Evolutionary conservation across 345 rosid species (phyloP).

Genomic region (Gynandropsis gynandra): DNA sequence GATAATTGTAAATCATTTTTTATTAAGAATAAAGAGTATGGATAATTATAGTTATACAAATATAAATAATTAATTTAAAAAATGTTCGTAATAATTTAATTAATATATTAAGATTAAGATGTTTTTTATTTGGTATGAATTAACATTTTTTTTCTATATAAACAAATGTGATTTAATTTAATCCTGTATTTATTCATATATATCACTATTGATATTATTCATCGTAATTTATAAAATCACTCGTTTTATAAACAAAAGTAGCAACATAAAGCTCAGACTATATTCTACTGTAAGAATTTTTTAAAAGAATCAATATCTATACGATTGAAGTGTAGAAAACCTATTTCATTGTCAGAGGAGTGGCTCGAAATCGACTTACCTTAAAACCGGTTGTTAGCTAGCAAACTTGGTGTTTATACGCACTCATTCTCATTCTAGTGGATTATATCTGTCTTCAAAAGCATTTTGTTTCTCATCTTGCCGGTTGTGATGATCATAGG

Average conservation of each 20-base stretch:
- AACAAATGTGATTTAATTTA: constrained; percentile 76
- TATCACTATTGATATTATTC: too few species aligned
- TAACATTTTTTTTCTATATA: too few species aligned
- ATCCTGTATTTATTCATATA: constrained; percentile 56
- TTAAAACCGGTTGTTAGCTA: neutral
- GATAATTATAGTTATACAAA: too few species aligned
- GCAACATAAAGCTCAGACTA: constrained; percentile 48
- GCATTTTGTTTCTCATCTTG: constrained; percentile 29
- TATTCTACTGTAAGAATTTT: constrained; percentile 51
- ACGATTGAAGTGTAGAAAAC: constrained; percentile 25
- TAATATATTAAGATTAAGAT: too few species aligned
- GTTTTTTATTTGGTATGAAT: too few species aligned
- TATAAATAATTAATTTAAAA: too few species aligned
- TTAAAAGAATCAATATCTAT: constrained; percentile 21
- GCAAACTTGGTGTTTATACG: constrained; percentile 29
- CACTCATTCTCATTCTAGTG: too few species aligned
- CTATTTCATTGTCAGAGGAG: neutral
- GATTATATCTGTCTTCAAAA: constrained; percentile 65
- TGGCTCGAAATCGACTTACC: constrained; percentile 29
- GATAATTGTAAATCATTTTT: too few species aligned
- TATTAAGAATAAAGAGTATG: too few species aligned
- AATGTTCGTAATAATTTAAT: too few species aligned
- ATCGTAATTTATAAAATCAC: too few species aligned
- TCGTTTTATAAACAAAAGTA: too few species aligned
- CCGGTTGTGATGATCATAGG: constrained; percentile 21